Conservation (phyloP, 768 basidiomycete species). For the Boletus reticulatus region DNA sequence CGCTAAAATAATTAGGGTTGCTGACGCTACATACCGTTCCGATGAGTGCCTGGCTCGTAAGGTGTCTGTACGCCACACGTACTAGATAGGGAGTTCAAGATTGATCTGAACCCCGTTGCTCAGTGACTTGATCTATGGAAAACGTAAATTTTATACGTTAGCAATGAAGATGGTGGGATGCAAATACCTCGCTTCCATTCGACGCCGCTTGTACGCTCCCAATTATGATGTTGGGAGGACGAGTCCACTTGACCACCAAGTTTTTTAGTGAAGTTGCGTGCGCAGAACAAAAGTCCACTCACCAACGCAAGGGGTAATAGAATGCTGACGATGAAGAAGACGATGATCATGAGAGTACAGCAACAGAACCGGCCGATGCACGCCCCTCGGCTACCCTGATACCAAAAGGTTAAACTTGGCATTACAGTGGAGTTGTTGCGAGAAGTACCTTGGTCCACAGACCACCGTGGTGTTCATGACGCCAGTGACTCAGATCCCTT, state of each 20-base stretch:
- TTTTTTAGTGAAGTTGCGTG: not conserved
- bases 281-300: constrained; percentile 21
- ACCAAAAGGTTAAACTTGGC: not conserved
- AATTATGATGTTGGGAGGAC: constrained; percentile 66
- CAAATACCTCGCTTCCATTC: constrained; percentile 45
- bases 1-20: constrained; percentile 81
- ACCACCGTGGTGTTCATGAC: constrained; percentile 56
- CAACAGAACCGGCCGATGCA: constrained; percentile 72
- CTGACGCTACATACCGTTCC: constrained; percentile 47
- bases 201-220: constrained; percentile 43
- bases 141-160: constrained; percentile 16
- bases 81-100: constrained; percentile 68
- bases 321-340: constrained; percentile 67
- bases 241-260: constrained; percentile 57
- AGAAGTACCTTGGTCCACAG: constrained; percentile 63
- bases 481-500: constrained; percentile 46
- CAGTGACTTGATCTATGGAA: constrained; percentile 36
- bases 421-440: not conserved
- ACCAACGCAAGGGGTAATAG: constrained; percentile 68
- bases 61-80: constrained; percentile 22
- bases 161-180: not conserved
- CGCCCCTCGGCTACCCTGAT: constrained; percentile 56
- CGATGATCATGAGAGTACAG: constrained; percentile 64
- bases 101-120: constrained; percentile 52
- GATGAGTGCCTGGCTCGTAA: constrained; percentile 3